Evolutionary conservation across 345 rosid species (phyloP).

Genomic region (Melaleuca quinquenervia): DNA sequence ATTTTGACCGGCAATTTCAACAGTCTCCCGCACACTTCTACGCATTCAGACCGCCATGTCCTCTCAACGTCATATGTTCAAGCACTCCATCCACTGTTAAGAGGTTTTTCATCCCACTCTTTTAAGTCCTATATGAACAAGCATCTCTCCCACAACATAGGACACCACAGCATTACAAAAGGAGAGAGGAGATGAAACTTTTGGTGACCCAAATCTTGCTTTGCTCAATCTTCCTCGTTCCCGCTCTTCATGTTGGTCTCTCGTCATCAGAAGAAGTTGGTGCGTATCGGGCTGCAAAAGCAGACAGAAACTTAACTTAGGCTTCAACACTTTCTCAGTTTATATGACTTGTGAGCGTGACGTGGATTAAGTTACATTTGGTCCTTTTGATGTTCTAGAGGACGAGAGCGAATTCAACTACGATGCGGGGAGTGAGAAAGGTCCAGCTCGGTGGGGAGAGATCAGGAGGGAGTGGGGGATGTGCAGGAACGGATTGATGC

Average conservation of each 20-base stretch:
- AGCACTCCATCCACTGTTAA: not conserved
- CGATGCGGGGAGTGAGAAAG: conserved; percentile 11
- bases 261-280: conserved; percentile 31
- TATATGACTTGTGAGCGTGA: too few species aligned
- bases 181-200: not conserved
- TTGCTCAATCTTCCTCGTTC: conserved; percentile 8
- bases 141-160: not conserved
- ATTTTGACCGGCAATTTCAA: not conserved
- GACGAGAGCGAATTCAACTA: conserved; percentile 59
- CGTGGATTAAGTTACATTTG: not conserved
- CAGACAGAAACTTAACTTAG: not conserved
- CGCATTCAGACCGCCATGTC: not conserved
- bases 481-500: conserved; percentile 63
- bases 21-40: not conserved
- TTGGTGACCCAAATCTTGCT: not conserved
- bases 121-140: not conserved
- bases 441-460: conserved; percentile 70
- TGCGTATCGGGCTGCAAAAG: not conserved
- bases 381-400: conserved; percentile 26
- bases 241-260: not conserved
- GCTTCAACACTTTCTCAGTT: not conserved
- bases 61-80: not conserved
- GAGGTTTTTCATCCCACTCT: not conserved
- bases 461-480: conserved; percentile 44
- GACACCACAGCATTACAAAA: not conserved